These are phyloP conservation scores for Leucoagaricus sp. DNA, from an alignment of 1,284 basidiomycete genomes.

Conservation along the genomic window DNA sequence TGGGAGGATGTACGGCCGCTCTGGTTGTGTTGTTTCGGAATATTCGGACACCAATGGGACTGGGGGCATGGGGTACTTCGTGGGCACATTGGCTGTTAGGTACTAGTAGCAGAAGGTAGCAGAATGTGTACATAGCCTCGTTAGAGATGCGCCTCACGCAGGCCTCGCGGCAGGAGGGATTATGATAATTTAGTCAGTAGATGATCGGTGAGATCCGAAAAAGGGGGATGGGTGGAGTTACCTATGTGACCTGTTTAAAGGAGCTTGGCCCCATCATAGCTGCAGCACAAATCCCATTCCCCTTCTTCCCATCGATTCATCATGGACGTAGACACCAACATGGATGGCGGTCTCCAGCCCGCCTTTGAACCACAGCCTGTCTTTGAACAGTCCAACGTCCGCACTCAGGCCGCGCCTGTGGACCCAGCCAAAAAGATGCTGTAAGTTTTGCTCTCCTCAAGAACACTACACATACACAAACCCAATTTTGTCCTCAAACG, in stretches of 20 bases:
- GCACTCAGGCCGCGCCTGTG: slow-evolving; percentile 26
- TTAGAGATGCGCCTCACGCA: slow-evolving; percentile 14
- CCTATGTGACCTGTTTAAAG: slow-evolving; percentile 17
- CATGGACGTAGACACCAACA: slow-evolving; percentile 82
- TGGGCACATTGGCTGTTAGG: slow-evolving; percentile 66
- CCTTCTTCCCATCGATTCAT: slow-evolving; percentile 21
- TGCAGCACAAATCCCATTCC: neutral
- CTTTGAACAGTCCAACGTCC: slow-evolving; percentile 26
- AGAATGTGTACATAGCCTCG: slow-evolving; percentile 19
- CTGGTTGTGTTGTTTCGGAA: slow-evolving; percentile 70
- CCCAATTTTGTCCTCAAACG: neutral
- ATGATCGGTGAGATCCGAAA: slow-evolving; percentile 43
- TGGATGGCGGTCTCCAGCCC: slow-evolving; percentile 46
- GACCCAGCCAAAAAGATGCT: slow-evolving; percentile 60
- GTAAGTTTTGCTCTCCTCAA: slow-evolving; percentile 44
- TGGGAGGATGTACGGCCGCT: slow-evolving; percentile 72
- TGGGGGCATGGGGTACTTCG: slow-evolving; percentile 53
- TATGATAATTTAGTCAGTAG: neutral
- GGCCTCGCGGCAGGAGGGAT: slow-evolving; percentile 8
- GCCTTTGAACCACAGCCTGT: slow-evolving; percentile 37
- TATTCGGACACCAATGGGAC: slow-evolving; percentile 52
- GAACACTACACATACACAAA: slow-evolving; percentile 12
- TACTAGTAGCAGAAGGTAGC: slow-evolving; percentile 39
- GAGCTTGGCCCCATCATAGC: neutral
- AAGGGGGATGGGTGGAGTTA: slow-evolving; percentile 29